Conservation (phyloP, 2,329 filamentous ascomycete genomes). For the Sarocladium oryzae region DNA sequence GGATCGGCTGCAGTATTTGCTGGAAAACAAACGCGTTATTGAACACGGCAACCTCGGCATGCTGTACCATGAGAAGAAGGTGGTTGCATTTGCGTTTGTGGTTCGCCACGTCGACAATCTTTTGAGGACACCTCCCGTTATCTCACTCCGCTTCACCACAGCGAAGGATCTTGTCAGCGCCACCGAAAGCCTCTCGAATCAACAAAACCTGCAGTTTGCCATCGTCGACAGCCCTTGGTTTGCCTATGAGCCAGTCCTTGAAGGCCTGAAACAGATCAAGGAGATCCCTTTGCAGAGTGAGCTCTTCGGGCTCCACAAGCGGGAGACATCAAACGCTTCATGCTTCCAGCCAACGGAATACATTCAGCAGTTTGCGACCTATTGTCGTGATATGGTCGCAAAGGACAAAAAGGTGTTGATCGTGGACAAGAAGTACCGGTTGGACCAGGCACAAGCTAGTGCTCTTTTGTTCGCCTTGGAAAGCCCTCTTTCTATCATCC, state of each 20-base stretch:
- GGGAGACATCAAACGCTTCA: slow-evolving; percentile 12
- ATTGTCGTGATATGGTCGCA: not conserved
- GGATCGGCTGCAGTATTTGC: slow-evolving; percentile 38
- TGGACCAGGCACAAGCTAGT: slow-evolving; percentile 34
- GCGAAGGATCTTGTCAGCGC: slow-evolving; percentile 36
- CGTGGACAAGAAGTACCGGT: slow-evolving; percentile 10
- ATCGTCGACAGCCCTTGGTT: slow-evolving; percentile 61
- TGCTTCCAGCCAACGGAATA: slow-evolving; percentile 11
- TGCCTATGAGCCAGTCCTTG: slow-evolving; percentile 61
- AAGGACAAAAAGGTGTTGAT: not conserved
- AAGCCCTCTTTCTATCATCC: slow-evolving; percentile 53
- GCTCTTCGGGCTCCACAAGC: slow-evolving; percentile 30
- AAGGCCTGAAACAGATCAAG: slow-evolving; percentile 47
- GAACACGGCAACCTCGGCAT: slow-evolving; percentile 57
- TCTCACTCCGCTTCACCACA: slow-evolving; percentile 47
- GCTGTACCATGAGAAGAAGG: slow-evolving; percentile 41
- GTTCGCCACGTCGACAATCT: slow-evolving; percentile 45
- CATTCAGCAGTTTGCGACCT: slow-evolving; percentile 7
- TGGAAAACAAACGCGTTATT: slow-evolving; percentile 42
- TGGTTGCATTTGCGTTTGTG: slow-evolving; percentile 55
- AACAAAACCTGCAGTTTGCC: slow-evolving; percentile 37
- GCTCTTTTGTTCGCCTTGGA: slow-evolving; percentile 47
- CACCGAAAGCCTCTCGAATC: slow-evolving; percentile 21
- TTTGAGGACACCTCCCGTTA: slow-evolving; percentile 31
- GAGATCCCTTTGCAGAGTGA: slow-evolving; percentile 50